Evolutionary conservation across 2,329 filamentous ascomycete species (phyloP).

Genomic region (Thielaviopsis cerberus): DNA sequence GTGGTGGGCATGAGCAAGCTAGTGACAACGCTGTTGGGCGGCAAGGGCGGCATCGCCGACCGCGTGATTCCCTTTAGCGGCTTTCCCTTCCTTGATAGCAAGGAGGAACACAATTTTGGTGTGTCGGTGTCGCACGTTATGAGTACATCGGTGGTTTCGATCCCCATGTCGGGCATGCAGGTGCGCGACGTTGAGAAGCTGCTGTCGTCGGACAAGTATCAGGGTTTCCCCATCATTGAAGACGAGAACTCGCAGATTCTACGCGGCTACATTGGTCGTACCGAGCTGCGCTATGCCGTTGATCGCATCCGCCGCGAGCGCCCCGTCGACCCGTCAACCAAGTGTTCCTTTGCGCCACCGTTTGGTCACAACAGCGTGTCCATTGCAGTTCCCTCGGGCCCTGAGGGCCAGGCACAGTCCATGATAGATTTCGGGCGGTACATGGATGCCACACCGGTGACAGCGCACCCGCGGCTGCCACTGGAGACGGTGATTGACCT

Average conservation of each 20-base stretch:
- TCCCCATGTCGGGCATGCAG: conserved; percentile 57
- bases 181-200: conserved; percentile 61
- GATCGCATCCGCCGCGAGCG: conserved; percentile 57
- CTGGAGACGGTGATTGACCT: conserved; percentile 97
- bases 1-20: conserved; percentile 94
- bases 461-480: conserved; percentile 75
- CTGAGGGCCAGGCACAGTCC: conserved; percentile 36
- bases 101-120: conserved; percentile 92
- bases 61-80: conserved; percentile 98
- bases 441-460: conserved; percentile 74
- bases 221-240: conserved; percentile 84
- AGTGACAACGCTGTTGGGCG: conserved; percentile 62
- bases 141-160: conserved; percentile 54
- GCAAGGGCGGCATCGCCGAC: conserved; percentile 92
- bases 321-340: conserved; percentile 45
- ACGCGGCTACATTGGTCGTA: conserved; percentile 80
- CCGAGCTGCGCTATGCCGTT: conserved; percentile 78
- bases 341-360: conserved; percentile 52
- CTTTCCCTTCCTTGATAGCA: conserved; percentile 90
- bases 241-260: conserved; percentile 51
- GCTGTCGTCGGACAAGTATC: conserved; percentile 60
- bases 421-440: conserved; percentile 68
- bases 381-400: conserved; percentile 22
- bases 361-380: conserved; percentile 13
- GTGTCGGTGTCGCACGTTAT: conserved; percentile 84